Evolutionary conservation across 2,329 filamentous ascomycete genomes (phyloP).

Genomic region (Grosmannia penicillata): DNA sequence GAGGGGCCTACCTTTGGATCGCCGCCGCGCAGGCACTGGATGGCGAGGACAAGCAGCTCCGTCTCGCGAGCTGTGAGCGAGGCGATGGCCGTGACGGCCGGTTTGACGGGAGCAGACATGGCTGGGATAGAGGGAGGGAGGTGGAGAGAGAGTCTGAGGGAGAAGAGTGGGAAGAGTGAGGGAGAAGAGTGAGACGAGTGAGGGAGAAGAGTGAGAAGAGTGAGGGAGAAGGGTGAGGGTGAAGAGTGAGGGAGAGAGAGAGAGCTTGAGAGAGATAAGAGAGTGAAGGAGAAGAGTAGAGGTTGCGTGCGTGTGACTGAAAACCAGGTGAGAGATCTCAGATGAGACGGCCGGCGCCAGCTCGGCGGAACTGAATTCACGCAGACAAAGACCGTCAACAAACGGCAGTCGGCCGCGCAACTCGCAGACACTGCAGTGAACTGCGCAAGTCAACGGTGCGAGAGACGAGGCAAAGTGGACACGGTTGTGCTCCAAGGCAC

Average conservation of each 20-base stretch:
- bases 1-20: conserved; percentile 1
- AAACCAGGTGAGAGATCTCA: background rate
- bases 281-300: background rate
- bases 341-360: too few relatives aligned
- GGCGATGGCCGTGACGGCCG: background rate
- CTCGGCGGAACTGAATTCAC: too few relatives aligned
- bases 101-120: background rate
- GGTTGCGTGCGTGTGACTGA: too few relatives aligned
- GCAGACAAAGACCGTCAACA: too few relatives aligned
- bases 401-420: too few relatives aligned
- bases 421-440: too few relatives aligned
- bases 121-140: background rate
- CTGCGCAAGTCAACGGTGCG: too few relatives aligned
- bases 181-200: background rate
- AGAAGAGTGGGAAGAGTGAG: background rate
- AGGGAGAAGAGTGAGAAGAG: background rate
- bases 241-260: background rate
- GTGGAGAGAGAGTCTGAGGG: background rate
- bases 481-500: too few relatives aligned
- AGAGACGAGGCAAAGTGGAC: too few relatives aligned
- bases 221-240: background rate
- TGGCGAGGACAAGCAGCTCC: conserved; percentile 1
- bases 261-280: background rate
- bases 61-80: background rate
- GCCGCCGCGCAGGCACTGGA: conserved; percentile 4